phyloP scores from a whole-genome alignment of 768 basidiomycete genomes.

The Tricholoma flavovirens region DNA sequence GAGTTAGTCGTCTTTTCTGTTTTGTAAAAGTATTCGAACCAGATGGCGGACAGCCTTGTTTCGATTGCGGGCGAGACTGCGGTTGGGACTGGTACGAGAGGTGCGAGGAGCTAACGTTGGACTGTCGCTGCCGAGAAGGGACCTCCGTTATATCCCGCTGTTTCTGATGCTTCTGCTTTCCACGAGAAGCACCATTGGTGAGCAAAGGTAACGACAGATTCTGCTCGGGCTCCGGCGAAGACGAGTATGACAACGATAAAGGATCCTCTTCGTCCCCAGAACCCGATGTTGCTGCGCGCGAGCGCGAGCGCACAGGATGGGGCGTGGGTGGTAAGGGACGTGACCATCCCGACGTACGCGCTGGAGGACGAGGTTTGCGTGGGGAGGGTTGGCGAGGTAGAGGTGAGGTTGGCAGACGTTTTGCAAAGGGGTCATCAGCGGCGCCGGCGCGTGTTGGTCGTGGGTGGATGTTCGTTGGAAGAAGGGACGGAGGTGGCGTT shows the following conservation, averaged over 20 bases:
- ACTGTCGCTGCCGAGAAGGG: background rate
- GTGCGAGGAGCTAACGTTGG: background rate
- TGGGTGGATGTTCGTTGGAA: constrained; percentile 1
- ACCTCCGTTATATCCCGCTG: background rate
- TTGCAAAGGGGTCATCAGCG: constrained; percentile 42
- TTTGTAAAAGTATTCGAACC: background rate
- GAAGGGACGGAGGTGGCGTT: constrained; percentile 16
- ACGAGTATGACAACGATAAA: constrained; percentile 25
- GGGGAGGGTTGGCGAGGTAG: constrained; percentile 49
- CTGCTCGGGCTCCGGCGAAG: background rate
- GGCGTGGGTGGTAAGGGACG: constrained; percentile 11
- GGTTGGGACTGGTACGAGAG: background rate
- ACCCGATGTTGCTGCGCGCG: constrained; percentile 10
- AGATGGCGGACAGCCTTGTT: background rate
- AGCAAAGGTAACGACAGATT: background rate
- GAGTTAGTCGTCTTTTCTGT: constrained; percentile 36
- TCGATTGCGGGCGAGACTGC: background rate
- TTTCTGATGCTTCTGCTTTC: background rate
- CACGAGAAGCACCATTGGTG: background rate
- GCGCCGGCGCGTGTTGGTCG: constrained; percentile 6
- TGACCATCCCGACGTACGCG: constrained; percentile 26
- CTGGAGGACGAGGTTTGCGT: constrained; percentile 52
- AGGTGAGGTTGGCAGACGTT: constrained; percentile 60
- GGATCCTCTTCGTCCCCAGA: constrained; percentile 30
- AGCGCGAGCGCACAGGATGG: constrained; percentile 1